Base-by-base conservation (phyloP, 345 rosid species). In the Syzygium aromaticum region DNA sequence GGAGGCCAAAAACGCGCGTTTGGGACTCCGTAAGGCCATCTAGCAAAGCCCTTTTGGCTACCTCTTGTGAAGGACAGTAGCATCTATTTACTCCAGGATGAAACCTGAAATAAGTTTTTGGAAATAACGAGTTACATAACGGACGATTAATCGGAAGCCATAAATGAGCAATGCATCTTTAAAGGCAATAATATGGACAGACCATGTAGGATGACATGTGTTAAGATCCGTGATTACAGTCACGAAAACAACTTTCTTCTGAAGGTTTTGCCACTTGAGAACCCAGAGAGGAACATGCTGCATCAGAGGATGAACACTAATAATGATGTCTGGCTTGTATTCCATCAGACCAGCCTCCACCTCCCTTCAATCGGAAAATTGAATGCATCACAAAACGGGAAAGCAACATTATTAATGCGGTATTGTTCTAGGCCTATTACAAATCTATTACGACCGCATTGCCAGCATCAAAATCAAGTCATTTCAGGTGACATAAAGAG, bases 281-380 rank as follows among this genome's bases (percentile, higher is more conserved):
- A 96, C 98, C 96, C 96, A 93, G 73, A 95, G 89, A 73, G 99
- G 98, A 89, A 98, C 96, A 84, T 98, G 98, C 87, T 98, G 99
- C 99, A 98, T 98, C 89, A 98, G 56, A n/a, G 99, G 99, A 89
- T 98, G 99, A 51, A 98, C 99, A 53, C 99, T 98, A 59, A 98
- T 96, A 88, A 98, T 98, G 30, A 98, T 95, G 86, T 96, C 98
- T 0, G 99, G 99, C 86, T 94, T 98, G 92, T 95, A 98, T 89
- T 98, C 95, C 99, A 96, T 98, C 46, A 98, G 87, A 40, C 99
- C 99, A 0, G 98, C 99, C 90, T 98, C 99, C 38, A 98, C 98
- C 91, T 98, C 98, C 93, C 99, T 96, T 85, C 90, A 89, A 88
- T 73, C 16, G 28, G 11, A 73, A 73, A 38, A 10, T 38, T 38